phyloP scores from a whole-genome alignment of 805 yeast genomes.

The Lipomyces oligophaga region DNA sequence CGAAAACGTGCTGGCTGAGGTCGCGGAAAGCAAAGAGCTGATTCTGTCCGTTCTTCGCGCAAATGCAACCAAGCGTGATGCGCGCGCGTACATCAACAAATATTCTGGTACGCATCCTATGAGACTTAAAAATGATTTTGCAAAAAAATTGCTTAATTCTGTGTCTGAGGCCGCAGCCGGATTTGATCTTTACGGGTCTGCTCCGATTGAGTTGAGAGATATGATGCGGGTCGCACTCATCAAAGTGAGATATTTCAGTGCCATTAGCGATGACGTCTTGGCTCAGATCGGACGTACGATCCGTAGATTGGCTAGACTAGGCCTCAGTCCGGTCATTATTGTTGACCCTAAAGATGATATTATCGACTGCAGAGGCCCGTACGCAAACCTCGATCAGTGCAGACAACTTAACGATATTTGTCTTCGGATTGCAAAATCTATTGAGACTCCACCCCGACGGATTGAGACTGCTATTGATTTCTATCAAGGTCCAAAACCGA shows the following conservation, averaged over 20 bases:
- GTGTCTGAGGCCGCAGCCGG: slow-evolving; percentile 33
- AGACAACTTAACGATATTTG: slow-evolving; percentile 9
- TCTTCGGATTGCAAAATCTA: slow-evolving; percentile 9
- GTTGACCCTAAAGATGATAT: slow-evolving; percentile 44
- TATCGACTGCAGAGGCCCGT: neutral
- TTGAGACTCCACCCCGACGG: slow-evolving; percentile 8
- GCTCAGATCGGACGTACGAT: slow-evolving; percentile 55
- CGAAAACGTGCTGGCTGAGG: slow-evolving; percentile 1
- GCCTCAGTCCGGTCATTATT: slow-evolving; percentile 69
- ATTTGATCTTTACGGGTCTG: slow-evolving; percentile 33
- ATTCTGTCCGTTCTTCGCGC: slow-evolving; percentile 81
- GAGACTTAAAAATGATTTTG: slow-evolving; percentile 39
- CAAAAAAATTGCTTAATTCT: slow-evolving; percentile 35
- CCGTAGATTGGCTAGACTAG: slow-evolving; percentile 54
- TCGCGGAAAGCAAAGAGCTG: slow-evolving; percentile 43
- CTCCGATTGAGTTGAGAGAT: slow-evolving; percentile 35
- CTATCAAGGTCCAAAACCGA: neutral
- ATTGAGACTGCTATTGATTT: neutral
- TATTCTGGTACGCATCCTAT: slow-evolving; percentile 45
- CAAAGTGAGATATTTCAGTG: slow-evolving; percentile 45
- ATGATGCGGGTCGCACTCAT: slow-evolving; percentile 51
- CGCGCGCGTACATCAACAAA: slow-evolving; percentile 69
- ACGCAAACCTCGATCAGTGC: slow-evolving; percentile 12
- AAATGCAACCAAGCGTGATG: slow-evolving; percentile 92
- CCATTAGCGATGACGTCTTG: slow-evolving; percentile 39